Evolutionary conservation across 2,329 filamentous ascomycete genomes (phyloP), one percentile per base, ranked within the genome.

Genomic region (Teratosphaeria pseudoeucalypti): DNA sequence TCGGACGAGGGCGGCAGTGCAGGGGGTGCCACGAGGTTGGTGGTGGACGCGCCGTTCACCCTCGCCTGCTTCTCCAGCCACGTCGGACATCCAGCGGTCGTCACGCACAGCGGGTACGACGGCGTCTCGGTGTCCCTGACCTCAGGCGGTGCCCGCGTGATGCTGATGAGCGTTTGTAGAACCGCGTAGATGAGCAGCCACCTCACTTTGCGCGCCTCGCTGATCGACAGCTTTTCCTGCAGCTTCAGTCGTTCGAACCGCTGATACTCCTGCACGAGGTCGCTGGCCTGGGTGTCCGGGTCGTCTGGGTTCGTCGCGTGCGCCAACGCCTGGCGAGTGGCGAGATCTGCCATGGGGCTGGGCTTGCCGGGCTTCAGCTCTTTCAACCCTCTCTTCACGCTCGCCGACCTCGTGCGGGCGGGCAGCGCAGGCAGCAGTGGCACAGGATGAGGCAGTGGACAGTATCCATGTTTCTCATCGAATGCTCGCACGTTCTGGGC

Each of bases 181-280:
- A 84, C 80, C 19, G 84, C 81, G 67, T 92, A 92, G 6, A 92
- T 80, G 39, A 92, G 70, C 34, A 92, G 82, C 89, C 89, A 94
- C 47, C 89, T 81, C 16, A 91, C 82, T 71, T 90, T 92, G 49
- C 89, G 83, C 1, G 84, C 87, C 63, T 92, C 89, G 9, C 80
- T 76, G 11, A 84, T 74, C 0, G 82, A 80, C 0, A 86, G 70
- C 67, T 82, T 85, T 59, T 82, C 83, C 60, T 86, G 82, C 0
- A 76, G 74, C 61, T 81, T 84, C 23, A 76, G 74, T 57, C 84
- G 81, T 67, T 94, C 89, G 59, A 92, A 92, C 2, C 77, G 78
- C 3, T 83, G 79, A 67, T 91, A 94, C 1, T 85, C 83, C 57
- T 79, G 76, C 1, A 94, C 85, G 2, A 92, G 79, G 6, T 73